Evolutionary conservation across 208 protist genomes (phyloP).

Genomic region (Naegleria fowleri): DNA sequence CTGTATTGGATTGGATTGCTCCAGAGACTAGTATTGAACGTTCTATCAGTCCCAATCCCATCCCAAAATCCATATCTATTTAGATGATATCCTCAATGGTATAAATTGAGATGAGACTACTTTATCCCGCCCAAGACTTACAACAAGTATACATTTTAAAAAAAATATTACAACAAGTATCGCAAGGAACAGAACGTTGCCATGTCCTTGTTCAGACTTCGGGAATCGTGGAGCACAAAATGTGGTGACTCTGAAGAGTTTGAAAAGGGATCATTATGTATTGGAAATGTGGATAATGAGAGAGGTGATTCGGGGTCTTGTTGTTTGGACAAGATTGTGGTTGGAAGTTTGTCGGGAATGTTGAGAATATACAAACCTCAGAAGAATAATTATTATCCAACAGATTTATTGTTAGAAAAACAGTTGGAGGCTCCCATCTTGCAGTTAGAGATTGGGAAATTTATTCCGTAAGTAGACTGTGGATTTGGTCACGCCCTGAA

Average conservation of each 20-base stretch:
- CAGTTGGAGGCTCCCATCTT: constrained; percentile 74
- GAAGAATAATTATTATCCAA: constrained; percentile 53
- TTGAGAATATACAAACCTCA: constrained; percentile 69
- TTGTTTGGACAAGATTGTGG: constrained; percentile 54
- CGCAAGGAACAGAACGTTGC: too few species aligned
- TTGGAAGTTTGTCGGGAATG: constrained; percentile 72
- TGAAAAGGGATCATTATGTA: constrained; percentile 50
- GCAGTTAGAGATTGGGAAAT: constrained; percentile 65
- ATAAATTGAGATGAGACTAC: too few species aligned
- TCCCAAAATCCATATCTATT: too few species aligned
- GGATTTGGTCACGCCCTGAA: background rate
- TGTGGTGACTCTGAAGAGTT: constrained; percentile 67
- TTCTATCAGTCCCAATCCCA: too few species aligned
- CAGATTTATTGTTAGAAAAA: constrained; percentile 69
- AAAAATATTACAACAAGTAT: background rate
- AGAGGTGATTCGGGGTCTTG: background rate
- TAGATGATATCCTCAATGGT: too few species aligned
- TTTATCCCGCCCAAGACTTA: background rate
- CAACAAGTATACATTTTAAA: background rate
- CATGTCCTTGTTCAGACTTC: constrained; percentile 78
- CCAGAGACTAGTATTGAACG: too few species aligned
- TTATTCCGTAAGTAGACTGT: constrained; percentile 39
- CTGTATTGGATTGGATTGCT: too few species aligned
- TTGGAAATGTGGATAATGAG: constrained; percentile 69
- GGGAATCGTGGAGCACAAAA: constrained; percentile 74